Evolutionary conservation across 176 grass and related monocot species (phyloP).

Genomic region (Musa acuminata): DNA sequence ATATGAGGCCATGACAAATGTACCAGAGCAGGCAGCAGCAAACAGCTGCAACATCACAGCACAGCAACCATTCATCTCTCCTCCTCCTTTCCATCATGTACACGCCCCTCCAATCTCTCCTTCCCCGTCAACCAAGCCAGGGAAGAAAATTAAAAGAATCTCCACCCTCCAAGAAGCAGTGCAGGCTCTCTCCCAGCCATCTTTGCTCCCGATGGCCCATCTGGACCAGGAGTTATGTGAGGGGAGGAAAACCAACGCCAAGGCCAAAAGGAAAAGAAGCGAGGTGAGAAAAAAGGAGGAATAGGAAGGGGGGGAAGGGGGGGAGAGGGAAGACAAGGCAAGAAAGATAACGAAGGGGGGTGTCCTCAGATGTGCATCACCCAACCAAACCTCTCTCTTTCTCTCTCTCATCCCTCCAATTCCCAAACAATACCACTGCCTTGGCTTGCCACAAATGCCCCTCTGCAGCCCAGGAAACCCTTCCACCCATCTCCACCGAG

Average conservation of each 20-base stretch:
- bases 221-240: constrained; percentile 25
- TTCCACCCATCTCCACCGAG: constrained; percentile 31
- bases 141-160: constrained; percentile 24
- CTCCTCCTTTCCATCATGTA: background rate
- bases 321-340: constrained; percentile 24
- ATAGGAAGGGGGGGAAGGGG: constrained; percentile 11
- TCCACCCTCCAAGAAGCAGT: constrained; percentile 36
- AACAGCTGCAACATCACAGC: constrained; percentile 21
- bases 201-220: constrained; percentile 9
- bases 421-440: constrained; percentile 33
- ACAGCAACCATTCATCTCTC: constrained; percentile 20
- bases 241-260: constrained; percentile 11
- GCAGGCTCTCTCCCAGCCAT: constrained; percentile 15
- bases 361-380: constrained; percentile 34
- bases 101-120: background rate
- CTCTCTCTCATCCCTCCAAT: constrained; percentile 21
- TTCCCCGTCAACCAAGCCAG: constrained; percentile 16
- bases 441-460: constrained; percentile 45
- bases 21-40: background rate
- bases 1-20: background rate
- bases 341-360: constrained; percentile 1
- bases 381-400: constrained; percentile 21
- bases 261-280: background rate
- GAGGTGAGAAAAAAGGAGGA: background rate
- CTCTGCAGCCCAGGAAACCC: constrained; percentile 31